Evolutionary conservation across 1,284 basidiomycete genomes (phyloP).

Genomic region (Ceratobasidium theobromae): DNA sequence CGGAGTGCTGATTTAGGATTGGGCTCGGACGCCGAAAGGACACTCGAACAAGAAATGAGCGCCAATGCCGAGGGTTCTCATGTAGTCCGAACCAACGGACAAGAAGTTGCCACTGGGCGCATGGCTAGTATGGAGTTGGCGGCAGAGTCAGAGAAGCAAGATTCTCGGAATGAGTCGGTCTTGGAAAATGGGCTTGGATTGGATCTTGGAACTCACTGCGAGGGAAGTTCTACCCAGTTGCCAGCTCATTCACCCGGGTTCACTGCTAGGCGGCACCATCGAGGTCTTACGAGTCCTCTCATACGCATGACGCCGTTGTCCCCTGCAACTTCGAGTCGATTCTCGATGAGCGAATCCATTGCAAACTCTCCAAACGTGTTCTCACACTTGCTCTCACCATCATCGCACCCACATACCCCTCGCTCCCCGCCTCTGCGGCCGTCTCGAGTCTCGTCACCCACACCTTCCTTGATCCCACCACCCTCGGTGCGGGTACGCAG

Average conservation of each 20-base stretch:
- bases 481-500: constrained; percentile 2
- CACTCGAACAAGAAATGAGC: constrained; percentile 1
- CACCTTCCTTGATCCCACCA: neutral
- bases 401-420: neutral
- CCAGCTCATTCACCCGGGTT: neutral
- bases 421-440: neutral
- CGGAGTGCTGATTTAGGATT: constrained; percentile 3
- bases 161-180: neutral
- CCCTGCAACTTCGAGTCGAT: too few species aligned
- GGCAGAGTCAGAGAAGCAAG: neutral
- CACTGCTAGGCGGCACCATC: constrained; percentile 21
- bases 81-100: constrained; percentile 19
- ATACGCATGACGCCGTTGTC: constrained; percentile 28
- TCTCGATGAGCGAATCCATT: too few species aligned
- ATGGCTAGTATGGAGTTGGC: constrained; percentile 13
- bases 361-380: neutral
- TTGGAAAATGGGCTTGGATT: neutral
- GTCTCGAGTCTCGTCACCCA: neutral
- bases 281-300: constrained; percentile 11
- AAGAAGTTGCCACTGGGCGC: constrained; percentile 19
- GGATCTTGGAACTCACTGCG: constrained; percentile 9
- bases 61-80: constrained; percentile 11
- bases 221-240: neutral
- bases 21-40: constrained; percentile 9
- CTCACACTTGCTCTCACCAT: neutral